Evolutionary conservation across 1,139 yeast genomes (phyloP).

Genomic region (Blastobotrys proliferans): DNA sequence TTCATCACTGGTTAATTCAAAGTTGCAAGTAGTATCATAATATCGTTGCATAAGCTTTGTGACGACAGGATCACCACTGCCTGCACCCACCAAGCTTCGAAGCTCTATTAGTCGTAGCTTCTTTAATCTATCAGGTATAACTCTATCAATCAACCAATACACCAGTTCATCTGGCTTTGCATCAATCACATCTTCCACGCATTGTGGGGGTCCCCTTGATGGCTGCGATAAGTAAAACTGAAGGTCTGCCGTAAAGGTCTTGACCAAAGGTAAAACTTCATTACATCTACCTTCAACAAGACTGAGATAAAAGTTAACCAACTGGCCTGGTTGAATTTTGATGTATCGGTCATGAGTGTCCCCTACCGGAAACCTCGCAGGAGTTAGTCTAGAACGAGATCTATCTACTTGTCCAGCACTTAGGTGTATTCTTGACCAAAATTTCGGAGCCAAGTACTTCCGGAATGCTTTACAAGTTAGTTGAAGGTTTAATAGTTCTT

Average conservation of each 20-base stretch:
- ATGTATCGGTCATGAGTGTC: not conserved
- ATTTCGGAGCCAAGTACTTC: conserved; percentile 1
- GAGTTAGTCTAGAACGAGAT: not conserved
- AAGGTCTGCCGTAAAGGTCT: not conserved
- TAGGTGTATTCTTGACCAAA: conserved; percentile 6
- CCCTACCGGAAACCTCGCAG: not conserved
- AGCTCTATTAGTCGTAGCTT: not conserved
- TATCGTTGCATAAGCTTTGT: not conserved
- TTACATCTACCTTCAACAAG: not conserved
- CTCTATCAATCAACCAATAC: not conserved
- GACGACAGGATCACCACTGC: not conserved
- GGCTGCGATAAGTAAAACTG: not conserved
- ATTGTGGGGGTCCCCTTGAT: not conserved
- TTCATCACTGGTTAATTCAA: too few relatives aligned
- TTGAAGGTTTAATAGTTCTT: conserved; percentile 1
- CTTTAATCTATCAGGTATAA: not conserved
- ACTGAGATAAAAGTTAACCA: not conserved
- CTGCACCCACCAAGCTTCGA: not conserved
- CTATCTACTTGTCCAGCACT: not conserved
- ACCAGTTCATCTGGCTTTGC: not conserved
- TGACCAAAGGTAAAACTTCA: not conserved
- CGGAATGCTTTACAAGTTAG: conserved; percentile 6
- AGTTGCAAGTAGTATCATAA: too few relatives aligned
- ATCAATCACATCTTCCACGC: not conserved
- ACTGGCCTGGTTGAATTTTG: not conserved